Evolutionary conservation across 441 rosid species (phyloP).

Genomic region (Eruca vesicaria): DNA sequence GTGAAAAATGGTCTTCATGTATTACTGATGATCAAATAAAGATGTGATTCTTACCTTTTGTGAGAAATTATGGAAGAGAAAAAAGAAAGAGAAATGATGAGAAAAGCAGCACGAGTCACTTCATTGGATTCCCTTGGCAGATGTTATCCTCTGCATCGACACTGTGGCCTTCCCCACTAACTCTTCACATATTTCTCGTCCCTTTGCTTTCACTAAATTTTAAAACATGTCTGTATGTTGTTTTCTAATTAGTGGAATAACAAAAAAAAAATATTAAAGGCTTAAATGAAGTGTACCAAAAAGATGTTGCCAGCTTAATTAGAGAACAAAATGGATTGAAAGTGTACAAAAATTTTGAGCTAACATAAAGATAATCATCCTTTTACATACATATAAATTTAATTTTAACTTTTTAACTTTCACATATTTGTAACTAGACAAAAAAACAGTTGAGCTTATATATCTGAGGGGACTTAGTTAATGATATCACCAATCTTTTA

Average conservation of each 20-base stretch:
- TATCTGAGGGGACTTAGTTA: not conserved
- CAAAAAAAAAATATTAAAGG: not conserved
- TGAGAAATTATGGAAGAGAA: not conserved
- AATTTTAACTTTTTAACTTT: no score
- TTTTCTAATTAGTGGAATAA: not conserved
- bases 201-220: constrained; percentile 10
- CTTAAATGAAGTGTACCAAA: not conserved
- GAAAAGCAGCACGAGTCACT: constrained; percentile 37
- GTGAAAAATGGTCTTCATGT: not conserved
- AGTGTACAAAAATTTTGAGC: not conserved
- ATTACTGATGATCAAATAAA: constrained; percentile 22
- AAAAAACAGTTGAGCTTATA: not conserved
- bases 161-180: constrained; percentile 34
- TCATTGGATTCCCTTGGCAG: constrained; percentile 38
- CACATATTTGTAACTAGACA: not conserved
- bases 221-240: not conserved
- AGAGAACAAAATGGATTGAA: not conserved
- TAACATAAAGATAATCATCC: not conserved
- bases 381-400: not conserved
- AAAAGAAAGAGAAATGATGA: constrained; percentile 14
- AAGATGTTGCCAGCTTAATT: not conserved
- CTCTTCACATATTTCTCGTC: constrained; percentile 25
- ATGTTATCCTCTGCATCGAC: constrained; percentile 35
- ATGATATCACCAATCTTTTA: not conserved
- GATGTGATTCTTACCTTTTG: constrained; percentile 2